A percentile compares a stretch with the other conserved stretches of the same genome.
These are phyloP conservation scores for Penicillium salamii DNA, from an alignment of 495 filamentous ascomycete genomes.

Conservation along the genomic window DNA sequence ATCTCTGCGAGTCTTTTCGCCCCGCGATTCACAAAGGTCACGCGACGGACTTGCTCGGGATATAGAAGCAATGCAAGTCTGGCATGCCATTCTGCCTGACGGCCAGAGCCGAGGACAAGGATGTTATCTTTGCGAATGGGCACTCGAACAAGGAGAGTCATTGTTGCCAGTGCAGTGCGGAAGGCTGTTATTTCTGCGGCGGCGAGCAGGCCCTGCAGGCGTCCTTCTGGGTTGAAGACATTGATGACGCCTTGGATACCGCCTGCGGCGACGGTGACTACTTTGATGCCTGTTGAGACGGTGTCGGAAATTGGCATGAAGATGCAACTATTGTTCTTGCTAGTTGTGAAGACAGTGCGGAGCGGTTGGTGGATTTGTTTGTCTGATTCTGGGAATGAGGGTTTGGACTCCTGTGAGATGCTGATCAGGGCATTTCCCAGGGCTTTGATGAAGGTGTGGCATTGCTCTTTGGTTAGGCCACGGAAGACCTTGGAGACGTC, in stretches of 20 bases:
- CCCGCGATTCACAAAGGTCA: slow-evolving; percentile 75
- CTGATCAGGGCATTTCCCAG: slow-evolving; percentile 29
- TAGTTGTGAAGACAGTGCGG: slow-evolving; percentile 63
- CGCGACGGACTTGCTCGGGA: slow-evolving; percentile 58
- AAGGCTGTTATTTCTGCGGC: slow-evolving; percentile 89
- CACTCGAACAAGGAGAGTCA: slow-evolving; percentile 66
- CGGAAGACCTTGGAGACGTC: slow-evolving; percentile 36
- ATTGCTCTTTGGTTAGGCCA: slow-evolving; percentile 30
- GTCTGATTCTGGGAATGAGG: slow-evolving; percentile 15
- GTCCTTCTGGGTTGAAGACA: slow-evolving; percentile 65
- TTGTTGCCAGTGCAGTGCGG: slow-evolving; percentile 82
- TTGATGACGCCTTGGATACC: slow-evolving; percentile 69
- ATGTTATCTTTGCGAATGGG: slow-evolving; percentile 56
- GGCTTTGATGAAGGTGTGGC: slow-evolving; percentile 29
- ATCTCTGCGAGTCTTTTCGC: slow-evolving; percentile 45
- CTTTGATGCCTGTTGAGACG: slow-evolving; percentile 57
- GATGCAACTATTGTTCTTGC: slow-evolving; percentile 69
- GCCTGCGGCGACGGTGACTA: slow-evolving; percentile 49
- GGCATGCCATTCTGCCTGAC: slow-evolving; percentile 92
- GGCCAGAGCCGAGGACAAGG: slow-evolving; percentile 80
- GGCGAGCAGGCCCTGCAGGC: slow-evolving; percentile 73
- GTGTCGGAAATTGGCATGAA: slow-evolving; percentile 84
- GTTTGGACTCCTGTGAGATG: slow-evolving; percentile 28
- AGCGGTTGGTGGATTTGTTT: slow-evolving; percentile 66
- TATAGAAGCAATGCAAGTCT: slow-evolving; percentile 71